Percentiles rank a stretch among this genome's conserved stretches.
Conservation (phyloP, 352 stramenopile genomes). For the Phytophthora capsici region DNA sequence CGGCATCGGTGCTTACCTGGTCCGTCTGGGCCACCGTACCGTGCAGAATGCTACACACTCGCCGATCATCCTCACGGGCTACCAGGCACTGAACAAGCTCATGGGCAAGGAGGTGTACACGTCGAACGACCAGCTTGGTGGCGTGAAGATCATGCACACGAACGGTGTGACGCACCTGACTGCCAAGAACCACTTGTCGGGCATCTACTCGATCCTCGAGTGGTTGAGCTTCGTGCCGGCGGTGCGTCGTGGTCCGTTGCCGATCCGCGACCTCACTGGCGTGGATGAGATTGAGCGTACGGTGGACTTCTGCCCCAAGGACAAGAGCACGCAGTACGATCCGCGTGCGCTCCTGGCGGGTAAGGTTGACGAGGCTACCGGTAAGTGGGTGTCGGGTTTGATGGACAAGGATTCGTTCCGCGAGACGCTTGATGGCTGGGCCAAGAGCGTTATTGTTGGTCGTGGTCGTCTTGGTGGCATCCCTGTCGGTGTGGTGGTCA, state of each 20-base stretch:
- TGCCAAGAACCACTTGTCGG: slow-evolving; percentile 96
- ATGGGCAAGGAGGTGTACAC: slow-evolving; percentile 99
- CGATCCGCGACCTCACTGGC: slow-evolving; percentile 86
- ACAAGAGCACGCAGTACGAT: slow-evolving; percentile 96
- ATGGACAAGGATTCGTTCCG: slow-evolving; percentile 99
- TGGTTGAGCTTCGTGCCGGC: slow-evolving; percentile 99
- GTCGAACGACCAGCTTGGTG: slow-evolving; percentile 99
- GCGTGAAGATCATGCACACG: slow-evolving; percentile 99
- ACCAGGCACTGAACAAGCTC: slow-evolving; percentile 99
- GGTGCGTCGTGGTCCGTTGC: slow-evolving; percentile 77
- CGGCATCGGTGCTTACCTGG: slow-evolving; percentile 99
- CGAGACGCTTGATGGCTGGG: slow-evolving; percentile 98
- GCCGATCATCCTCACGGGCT: slow-evolving; percentile 99
- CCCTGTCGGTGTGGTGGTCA: slow-evolving; percentile 98
- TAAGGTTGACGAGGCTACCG: slow-evolving; percentile 71
- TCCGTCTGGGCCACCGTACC: slow-evolving; percentile 98
- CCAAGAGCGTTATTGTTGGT: slow-evolving; percentile 99
- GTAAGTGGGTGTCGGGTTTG: slow-evolving; percentile 93
- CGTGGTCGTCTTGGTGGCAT: slow-evolving; percentile 98
- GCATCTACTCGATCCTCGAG: slow-evolving; percentile 95
- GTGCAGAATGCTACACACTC: slow-evolving; percentile 98
- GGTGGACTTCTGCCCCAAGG: slow-evolving; percentile 92
- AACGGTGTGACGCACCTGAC: slow-evolving; percentile 99
- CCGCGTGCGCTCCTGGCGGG: slow-evolving; percentile 93
- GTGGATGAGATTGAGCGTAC: slow-evolving; percentile 86